Evolutionary conservation across 1,284 basidiomycete genomes (phyloP), one percentile per base, ranked within the genome.

Genomic region (Pyrrhoderma lamaoense): DNA sequence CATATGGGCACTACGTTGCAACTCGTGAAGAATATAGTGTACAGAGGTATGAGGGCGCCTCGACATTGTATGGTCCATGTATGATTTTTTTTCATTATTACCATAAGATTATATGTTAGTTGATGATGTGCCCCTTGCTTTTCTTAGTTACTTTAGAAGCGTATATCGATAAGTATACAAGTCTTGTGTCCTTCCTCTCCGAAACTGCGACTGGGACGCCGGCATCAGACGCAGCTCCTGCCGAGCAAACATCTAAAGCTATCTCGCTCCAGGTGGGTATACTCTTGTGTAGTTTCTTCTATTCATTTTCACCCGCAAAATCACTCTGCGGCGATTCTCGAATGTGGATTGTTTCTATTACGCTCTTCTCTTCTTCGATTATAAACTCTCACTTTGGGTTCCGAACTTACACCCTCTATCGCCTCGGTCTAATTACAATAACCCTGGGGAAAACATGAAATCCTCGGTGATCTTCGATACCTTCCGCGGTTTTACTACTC

Each of bases 11-110:
- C 65, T 90, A 89, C 61, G 72, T 89, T 48, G 70, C 83, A 1
- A 90, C 88, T 16, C 70, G 71, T 4, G 86, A 90, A 62, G 87
- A 90, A 63, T 89, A 89, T 64, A 66, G 70, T 13, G 70, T 86
- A 2, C 88, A 91, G 65, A 73, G 89, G 45, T 90, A 90, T 59
- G 89, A 91, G 66, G 89, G 88, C 34, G 84, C 85, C 0, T 88
- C 85, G 38, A 91, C 87, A 8, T 73, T 91, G 38, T 91, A 80
- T 62, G 89, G 89, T 25, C 80, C 75, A 53, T 77, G 87, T 86
- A 80, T 72, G 16, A 11, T 42, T 7, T 27, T 13, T n/a, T 19
- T 43, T 22, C 3, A 56, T 18, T 18, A 40, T 18, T 31, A 36
- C 40, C 22, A 9, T 16, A 8, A n/a, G 8, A 40, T 49, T 36